Percentiles rank a stretch among this genome's conserved stretches.
Conservation (phyloP, 2,329 filamentous ascomycete species). For the Botrytis deweyae region DNA sequence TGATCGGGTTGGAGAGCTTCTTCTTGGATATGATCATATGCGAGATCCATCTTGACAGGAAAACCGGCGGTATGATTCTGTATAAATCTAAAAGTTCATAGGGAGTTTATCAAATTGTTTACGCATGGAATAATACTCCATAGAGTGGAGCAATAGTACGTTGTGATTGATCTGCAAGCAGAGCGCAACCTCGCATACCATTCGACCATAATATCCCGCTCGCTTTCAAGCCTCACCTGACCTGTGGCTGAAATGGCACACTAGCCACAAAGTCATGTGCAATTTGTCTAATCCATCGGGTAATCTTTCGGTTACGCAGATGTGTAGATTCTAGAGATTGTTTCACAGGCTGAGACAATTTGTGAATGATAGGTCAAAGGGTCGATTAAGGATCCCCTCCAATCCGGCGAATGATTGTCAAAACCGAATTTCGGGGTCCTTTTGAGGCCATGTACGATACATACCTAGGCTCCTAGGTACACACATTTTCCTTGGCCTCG, state of each 20-base stretch:
- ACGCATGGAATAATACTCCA: background rate
- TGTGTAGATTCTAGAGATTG: background rate
- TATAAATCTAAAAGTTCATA: background rate
- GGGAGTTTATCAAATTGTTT: background rate
- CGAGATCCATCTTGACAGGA: conserved; percentile 73
- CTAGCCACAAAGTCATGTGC: conserved; percentile 5
- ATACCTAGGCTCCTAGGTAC: background rate
- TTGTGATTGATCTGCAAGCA: conserved; percentile 12
- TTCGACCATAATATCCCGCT: background rate
- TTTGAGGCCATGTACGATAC: background rate
- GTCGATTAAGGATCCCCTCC: background rate
- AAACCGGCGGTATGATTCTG: background rate
- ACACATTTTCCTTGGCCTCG: background rate
- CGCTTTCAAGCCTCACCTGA: conserved; percentile 13
- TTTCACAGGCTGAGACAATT: background rate
- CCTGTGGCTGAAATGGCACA: background rate
- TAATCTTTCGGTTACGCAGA: background rate
- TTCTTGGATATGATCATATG: conserved; percentile 95
- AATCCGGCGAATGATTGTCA: background rate
- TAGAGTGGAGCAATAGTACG: conserved; percentile 1
- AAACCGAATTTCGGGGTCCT: background rate
- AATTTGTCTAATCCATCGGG: too few relatives aligned
- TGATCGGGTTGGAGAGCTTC: conserved; percentile 62
- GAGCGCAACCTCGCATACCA: background rate
- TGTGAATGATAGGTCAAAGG: background rate